A percentile compares a stretch with the other conserved stretches of the same genome.
Evolutionary conservation across 1,139 yeast genomes (phyloP).

Genomic region (Suhomyces kunorum): DNA sequence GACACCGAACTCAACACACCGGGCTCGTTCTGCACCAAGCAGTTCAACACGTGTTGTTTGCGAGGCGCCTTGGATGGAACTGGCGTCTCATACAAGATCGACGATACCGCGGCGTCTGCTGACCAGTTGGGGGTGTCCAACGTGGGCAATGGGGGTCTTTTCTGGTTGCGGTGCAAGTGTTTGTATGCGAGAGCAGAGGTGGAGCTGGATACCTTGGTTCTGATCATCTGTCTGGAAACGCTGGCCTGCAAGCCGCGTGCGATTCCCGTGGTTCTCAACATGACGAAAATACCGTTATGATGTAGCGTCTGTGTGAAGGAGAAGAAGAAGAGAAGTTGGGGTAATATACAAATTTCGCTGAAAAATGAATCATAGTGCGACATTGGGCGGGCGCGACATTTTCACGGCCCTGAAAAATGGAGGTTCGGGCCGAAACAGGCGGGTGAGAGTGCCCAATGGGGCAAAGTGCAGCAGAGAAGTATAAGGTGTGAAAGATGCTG

Average conservation of each 20-base stretch:
- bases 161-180: slow-evolving; percentile 80
- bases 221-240: slow-evolving; percentile 17
- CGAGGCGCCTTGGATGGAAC: slow-evolving; percentile 65
- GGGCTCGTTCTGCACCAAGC: slow-evolving; percentile 97
- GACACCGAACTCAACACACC: slow-evolving; percentile 94
- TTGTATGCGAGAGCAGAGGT: slow-evolving; percentile 97
- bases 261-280: slow-evolving; percentile 10
- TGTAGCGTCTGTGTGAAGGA: too few relatives aligned
- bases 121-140: slow-evolving; percentile 94
- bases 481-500: neutral
- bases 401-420: slow-evolving; percentile 4
- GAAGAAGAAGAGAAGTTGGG: slow-evolving; percentile 7
- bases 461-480: neutral
- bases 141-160: slow-evolving; percentile 92
- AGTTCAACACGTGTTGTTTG: slow-evolving; percentile 88
- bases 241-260: slow-evolving; percentile 7
- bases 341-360: slow-evolving; percentile 9
- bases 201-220: slow-evolving; percentile 51
- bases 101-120: slow-evolving; percentile 92
- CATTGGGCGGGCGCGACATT: slow-evolving; percentile 11
- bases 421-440: slow-evolving; percentile 14
- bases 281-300: too few relatives aligned
- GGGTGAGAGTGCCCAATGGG: too few relatives aligned
- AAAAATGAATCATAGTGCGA: slow-evolving; percentile 12
- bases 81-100: slow-evolving; percentile 94